Percentiles rank a stretch among this genome's conserved stretches.
These are phyloP conservation scores for Leccinum disarticulatum DNA, from an alignment of 768 basidiomycete genomes.

Conservation along the genomic window DNA sequence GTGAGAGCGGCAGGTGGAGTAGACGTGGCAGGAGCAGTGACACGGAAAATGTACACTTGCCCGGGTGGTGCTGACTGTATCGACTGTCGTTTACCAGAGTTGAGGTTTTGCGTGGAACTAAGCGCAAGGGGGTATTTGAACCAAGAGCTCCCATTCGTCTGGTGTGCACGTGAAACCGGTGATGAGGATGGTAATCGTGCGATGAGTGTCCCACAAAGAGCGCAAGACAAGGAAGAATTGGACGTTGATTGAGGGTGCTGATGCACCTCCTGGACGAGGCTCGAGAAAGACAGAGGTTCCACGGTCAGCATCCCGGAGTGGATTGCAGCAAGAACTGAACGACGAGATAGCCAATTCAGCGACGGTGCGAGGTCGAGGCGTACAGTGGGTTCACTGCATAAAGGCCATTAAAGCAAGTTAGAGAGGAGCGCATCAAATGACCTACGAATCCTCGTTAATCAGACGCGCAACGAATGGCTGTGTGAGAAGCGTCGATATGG, in stretches of 20 bases:
- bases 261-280: constrained; percentile 57
- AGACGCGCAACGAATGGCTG: constrained; percentile 79
- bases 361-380: constrained; percentile 93
- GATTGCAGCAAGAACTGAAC: constrained; percentile 81
- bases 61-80: constrained; percentile 32
- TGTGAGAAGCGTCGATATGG: constrained; percentile 70
- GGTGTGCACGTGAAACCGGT: constrained; percentile 33
- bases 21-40: constrained; percentile 37
- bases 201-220: constrained; percentile 67
- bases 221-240: constrained; percentile 60
- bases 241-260: constrained; percentile 43
- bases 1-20: constrained; percentile 23
- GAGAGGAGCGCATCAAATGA: constrained; percentile 23
- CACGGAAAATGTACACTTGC: constrained; percentile 69
- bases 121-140: constrained; percentile 54
- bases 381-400: constrained; percentile 75
- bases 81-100: constrained; percentile 31
- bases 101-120: constrained; percentile 27
- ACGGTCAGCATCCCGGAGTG: constrained; percentile 84
- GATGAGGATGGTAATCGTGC: constrained; percentile 43
- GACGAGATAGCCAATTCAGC: constrained; percentile 89
- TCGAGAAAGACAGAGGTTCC: constrained; percentile 72
- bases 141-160: constrained; percentile 53
- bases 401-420: constrained; percentile 10
- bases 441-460: constrained; percentile 81